Evolutionary conservation across 257 asterid species (phyloP), one percentile per base, ranked within the genome.

Genomic region (Dorcoceras hygrometricum): DNA sequence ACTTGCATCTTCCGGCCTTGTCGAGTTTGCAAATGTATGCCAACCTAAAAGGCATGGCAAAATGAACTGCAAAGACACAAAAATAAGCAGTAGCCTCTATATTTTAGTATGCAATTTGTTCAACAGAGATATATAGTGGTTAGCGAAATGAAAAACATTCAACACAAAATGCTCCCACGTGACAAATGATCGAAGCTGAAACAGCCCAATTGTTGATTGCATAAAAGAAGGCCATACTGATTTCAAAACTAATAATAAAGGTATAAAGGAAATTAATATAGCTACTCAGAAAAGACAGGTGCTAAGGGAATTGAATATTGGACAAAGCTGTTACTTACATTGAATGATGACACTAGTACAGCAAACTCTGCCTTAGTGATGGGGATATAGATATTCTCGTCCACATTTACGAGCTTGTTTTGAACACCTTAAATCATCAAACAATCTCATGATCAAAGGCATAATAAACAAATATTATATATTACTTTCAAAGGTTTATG

Each of bases 41-140:
- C 98, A 93, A 24, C 98, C 98, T 69, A 93, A 32, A 43, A 93
- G 89, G 87, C 83, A 84, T 23, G 98, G 97, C 66, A 93, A 31
- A 60, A 93, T 66, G 71, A 79, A 93, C 99, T 93, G 95, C 88
- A 75, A 32, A 23, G 59, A 65, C 63, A 66, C 23, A 56, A 59
- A n/a, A 43, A 62, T 59, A 56, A 72, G 77, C 60, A 26, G 50
- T 4, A 23, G 73, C 64, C 66, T 20, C 11, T 46, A 39, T 20
- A 36, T 67, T 18, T 26, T 0, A 7, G 20, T 19, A 23, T 20
- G 23, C 11, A 53, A n/a, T 63, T 62, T 59, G 59, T 39, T 46
- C 16, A 36, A 43, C 34, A 65, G 26, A 34, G 53, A 43, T 43
- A 14, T 43, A 43, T 1, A 43, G 4, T 4, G 20, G 20, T 43